phyloP scores from a whole-genome alignment of 345 rosid species.

The Sisymbrium irio region DNA sequence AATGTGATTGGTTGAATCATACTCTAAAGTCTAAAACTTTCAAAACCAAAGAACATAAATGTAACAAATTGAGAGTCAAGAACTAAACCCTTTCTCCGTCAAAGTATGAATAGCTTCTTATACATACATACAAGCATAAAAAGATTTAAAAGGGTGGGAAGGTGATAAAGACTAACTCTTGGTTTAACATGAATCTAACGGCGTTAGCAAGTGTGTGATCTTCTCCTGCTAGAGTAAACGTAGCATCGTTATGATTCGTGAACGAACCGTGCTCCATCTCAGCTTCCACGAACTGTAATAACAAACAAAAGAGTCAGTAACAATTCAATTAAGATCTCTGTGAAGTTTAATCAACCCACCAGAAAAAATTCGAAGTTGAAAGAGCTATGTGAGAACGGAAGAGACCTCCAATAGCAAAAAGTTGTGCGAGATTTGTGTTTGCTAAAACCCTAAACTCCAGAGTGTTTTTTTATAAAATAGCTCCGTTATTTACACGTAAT shows the following conservation, averaged over 20 bases:
- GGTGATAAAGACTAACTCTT: slow-evolving; percentile 59
- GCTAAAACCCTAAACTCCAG: slow-evolving; percentile 32
- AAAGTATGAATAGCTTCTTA: not conserved
- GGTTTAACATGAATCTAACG: slow-evolving; percentile 79
- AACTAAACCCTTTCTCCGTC: not conserved
- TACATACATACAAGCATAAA: not conserved
- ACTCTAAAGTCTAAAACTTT: not conserved
- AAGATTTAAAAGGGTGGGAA: not conserved
- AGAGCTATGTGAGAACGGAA: too few relatives aligned
- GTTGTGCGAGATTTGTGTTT: not conserved
- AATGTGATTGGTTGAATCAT: not conserved
- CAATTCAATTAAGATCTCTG: not conserved
- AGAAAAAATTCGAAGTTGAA: not conserved
- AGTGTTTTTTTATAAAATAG: not conserved
- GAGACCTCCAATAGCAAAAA: not conserved
- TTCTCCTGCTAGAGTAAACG: slow-evolving; percentile 70
- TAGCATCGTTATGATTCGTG: slow-evolving; percentile 50
- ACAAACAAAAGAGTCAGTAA: not conserved
- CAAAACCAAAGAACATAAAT: not conserved
- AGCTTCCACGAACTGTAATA: not conserved
- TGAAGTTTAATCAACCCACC: not conserved
- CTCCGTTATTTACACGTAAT: not conserved
- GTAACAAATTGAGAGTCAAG: not conserved
- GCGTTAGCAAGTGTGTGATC: slow-evolving; percentile 90
- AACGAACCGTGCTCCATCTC: slow-evolving; percentile 75